A percentile compares a stretch with the other conserved stretches of the same genome.
Conservation (phyloP, 805 yeast species). For the Lachancea lanzarotensis region DNA sequence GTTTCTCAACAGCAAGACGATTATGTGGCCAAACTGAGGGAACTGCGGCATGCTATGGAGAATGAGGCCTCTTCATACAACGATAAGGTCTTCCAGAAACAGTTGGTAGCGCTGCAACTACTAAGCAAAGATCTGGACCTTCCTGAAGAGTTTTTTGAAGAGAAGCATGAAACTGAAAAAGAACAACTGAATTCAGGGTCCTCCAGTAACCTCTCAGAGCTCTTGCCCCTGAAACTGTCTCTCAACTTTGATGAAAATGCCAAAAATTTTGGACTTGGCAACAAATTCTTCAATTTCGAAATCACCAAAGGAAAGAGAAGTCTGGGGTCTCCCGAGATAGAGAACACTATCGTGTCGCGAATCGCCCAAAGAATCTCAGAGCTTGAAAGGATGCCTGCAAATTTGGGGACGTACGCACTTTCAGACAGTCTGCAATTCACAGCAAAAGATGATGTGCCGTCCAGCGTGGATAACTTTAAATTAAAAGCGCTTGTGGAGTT, state of each 20-base stretch:
- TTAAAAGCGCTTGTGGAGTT: slow-evolving; percentile 63
- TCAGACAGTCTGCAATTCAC: slow-evolving; percentile 38
- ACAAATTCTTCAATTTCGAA: slow-evolving; percentile 21
- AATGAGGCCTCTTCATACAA: slow-evolving; percentile 34
- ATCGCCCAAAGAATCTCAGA: slow-evolving; percentile 53
- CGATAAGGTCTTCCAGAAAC: slow-evolving; percentile 44
- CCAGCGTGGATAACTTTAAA: slow-evolving; percentile 51
- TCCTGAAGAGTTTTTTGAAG: slow-evolving; percentile 45
- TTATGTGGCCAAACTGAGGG: slow-evolving; percentile 27
- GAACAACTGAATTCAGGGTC: too few species aligned
- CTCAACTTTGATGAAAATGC: slow-evolving; percentile 29
- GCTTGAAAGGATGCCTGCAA: slow-evolving; percentile 61
- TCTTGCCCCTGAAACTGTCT: slow-evolving; percentile 22
- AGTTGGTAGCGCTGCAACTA: slow-evolving; percentile 56
- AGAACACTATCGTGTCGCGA: slow-evolving; percentile 46
- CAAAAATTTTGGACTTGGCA: slow-evolving; percentile 26
- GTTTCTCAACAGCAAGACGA: slow-evolving; percentile 38
- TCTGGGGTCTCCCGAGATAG: slow-evolving; percentile 47
- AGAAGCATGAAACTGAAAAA: too few species aligned
- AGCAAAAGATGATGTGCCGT: slow-evolving; percentile 40
- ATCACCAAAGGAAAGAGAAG: slow-evolving; percentile 32
- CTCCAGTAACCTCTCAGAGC: background rate
- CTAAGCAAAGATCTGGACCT: slow-evolving; percentile 60
- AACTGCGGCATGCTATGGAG: slow-evolving; percentile 23
- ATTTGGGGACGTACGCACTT: slow-evolving; percentile 51